phyloP scores from a whole-genome alignment of 768 basidiomycete genomes.

The Lactarius hatsudake region DNA sequence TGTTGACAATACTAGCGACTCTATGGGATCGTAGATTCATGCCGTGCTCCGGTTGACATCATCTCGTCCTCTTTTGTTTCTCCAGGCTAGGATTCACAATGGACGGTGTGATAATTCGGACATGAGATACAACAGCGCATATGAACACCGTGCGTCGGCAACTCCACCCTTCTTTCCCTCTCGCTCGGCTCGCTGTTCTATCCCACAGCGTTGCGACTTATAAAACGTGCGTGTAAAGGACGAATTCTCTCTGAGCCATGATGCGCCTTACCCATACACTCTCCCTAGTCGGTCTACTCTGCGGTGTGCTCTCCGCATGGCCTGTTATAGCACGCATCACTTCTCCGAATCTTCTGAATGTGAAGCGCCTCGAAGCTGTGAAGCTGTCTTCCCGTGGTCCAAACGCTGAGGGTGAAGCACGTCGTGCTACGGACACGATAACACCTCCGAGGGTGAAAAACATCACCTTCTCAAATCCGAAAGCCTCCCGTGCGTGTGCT shows the following conservation, averaged over 20 bases:
- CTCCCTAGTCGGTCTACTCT: slow-evolving; percentile 5
- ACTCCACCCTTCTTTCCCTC: not conserved
- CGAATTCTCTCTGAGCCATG: not conserved
- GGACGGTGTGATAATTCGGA: not conserved
- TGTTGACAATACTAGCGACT: not conserved
- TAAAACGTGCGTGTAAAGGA: not conserved
- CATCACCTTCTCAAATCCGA: slow-evolving; percentile 69
- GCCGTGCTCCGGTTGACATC: not conserved
- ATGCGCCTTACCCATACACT: not conserved
- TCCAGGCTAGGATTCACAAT: not conserved
- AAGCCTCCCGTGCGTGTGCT: slow-evolving; percentile 51
- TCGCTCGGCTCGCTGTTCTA: not conserved
- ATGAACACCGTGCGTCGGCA: not conserved
- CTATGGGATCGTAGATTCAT: not conserved
- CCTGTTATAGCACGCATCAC: slow-evolving; percentile 6
- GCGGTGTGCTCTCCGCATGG: not conserved
- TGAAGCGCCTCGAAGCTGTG: slow-evolving; percentile 13
- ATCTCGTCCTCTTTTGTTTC: not conserved
- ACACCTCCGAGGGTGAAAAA: slow-evolving; percentile 44
- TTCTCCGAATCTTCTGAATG: not conserved
- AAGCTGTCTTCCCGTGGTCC: slow-evolving; percentile 10
- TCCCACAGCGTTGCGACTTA: not conserved
- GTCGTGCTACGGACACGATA: slow-evolving; percentile 1
- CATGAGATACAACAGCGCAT: too few species aligned
- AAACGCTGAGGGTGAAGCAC: not conserved